phyloP scores from a whole-genome alignment of 2,329 filamentous ascomycete species.

The Achaetomium macrosporum region DNA sequence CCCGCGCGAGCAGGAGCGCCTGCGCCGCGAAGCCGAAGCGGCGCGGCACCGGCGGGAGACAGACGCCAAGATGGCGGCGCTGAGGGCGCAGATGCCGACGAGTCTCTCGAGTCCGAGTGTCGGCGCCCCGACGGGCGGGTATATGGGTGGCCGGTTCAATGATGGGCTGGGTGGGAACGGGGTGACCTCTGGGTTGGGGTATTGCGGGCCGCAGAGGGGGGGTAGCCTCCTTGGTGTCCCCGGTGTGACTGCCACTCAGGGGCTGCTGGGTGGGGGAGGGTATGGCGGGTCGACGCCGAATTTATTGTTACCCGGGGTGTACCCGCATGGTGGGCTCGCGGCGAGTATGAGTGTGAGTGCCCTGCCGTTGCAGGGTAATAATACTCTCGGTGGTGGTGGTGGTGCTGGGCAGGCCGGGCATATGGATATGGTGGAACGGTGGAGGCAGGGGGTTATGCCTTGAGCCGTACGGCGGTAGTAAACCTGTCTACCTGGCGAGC shows the following conservation, averaged over 20 bases:
- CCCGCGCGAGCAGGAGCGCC: slow-evolving; percentile 38
- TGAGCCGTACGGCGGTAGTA: background rate
- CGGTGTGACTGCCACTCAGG: too few species aligned
- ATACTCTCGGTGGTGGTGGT: slow-evolving; percentile 13
- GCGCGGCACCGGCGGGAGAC: slow-evolving; percentile 37
- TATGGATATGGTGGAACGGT: slow-evolving; percentile 31
- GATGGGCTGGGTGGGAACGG: slow-evolving; percentile 42
- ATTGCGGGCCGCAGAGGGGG: slow-evolving; percentile 13
- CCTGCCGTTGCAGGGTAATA: background rate
- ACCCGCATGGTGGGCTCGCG: background rate
- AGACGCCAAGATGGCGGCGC: slow-evolving; percentile 43
- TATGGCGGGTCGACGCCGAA: slow-evolving; percentile 15
- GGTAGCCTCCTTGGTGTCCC: slow-evolving; percentile 6
- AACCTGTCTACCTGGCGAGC: background rate
- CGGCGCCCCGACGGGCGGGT: slow-evolving; percentile 38
- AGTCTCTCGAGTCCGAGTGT: slow-evolving; percentile 30
- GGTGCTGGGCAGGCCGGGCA: slow-evolving; percentile 22
- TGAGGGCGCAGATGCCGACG: slow-evolving; percentile 46
- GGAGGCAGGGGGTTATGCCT: slow-evolving; percentile 30
- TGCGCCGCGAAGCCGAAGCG: slow-evolving; percentile 37
- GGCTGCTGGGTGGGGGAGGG: background rate
- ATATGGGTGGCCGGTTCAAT: slow-evolving; percentile 49
- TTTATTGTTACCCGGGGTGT: background rate
- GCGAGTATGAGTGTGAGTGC: background rate
- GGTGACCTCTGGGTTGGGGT: slow-evolving; percentile 10